These are phyloP conservation scores for Agaricus bisporus DNA, from an alignment of 768 basidiomycete genomes.

Conservation along the genomic window DNA sequence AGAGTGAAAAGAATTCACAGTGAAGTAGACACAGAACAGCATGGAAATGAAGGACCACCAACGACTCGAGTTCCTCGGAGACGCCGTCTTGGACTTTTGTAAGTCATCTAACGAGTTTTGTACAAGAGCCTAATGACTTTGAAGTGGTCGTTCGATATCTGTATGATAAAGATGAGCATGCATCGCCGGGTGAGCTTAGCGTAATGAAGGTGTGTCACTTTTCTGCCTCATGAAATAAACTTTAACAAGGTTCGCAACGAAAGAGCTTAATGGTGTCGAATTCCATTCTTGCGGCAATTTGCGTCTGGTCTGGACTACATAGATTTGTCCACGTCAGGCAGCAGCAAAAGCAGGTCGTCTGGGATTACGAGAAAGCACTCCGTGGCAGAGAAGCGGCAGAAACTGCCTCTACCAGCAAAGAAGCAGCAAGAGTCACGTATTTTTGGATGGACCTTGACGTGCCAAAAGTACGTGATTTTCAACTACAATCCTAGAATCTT, in stretches of 20 bases:
- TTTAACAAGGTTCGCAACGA: constrained; percentile 1
- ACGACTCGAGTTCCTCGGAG: constrained; percentile 79
- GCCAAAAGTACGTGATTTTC: constrained; percentile 53
- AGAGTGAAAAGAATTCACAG: background rate
- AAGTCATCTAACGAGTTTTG: constrained; percentile 20
- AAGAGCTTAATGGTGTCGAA: constrained; percentile 88
- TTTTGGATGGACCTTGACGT: constrained; percentile 76
- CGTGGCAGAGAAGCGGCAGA: constrained; percentile 42
- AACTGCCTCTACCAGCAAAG: constrained; percentile 36
- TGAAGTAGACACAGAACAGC: constrained; percentile 61
- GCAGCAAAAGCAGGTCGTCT: constrained; percentile 43
- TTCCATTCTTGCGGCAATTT: constrained; percentile 67
- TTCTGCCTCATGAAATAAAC: background rate
- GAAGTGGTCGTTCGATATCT: constrained; percentile 72
- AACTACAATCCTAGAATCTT: background rate
- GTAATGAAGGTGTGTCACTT: constrained; percentile 56
- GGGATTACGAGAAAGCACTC: constrained; percentile 45
- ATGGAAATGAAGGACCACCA: constrained; percentile 59
- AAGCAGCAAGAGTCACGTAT: constrained; percentile 52
- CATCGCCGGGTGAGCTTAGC: constrained; percentile 74
- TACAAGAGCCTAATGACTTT: constrained; percentile 9
- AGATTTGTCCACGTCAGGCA: constrained; percentile 54
- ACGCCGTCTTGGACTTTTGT: constrained; percentile 83
- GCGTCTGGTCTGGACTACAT: constrained; percentile 62
- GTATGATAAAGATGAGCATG: constrained; percentile 52